Percentiles rank a stretch among this genome's conserved stretches.
These are phyloP conservation scores for Asterionellopsis glacialis DNA, from an alignment of 108 stramenopile species.

Conservation along the genomic window DNA sequence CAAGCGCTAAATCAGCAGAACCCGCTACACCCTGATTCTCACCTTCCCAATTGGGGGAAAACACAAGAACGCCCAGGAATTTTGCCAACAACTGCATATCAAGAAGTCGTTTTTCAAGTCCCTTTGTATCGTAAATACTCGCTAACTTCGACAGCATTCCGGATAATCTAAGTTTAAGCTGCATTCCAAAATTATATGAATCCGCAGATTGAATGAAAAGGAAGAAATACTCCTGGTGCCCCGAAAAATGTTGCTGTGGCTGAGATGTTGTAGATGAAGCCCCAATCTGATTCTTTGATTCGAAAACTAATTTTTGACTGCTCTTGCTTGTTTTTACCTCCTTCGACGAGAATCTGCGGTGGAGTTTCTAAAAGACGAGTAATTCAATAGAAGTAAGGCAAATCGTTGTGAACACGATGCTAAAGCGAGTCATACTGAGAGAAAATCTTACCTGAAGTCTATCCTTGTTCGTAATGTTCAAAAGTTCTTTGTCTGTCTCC, in stretches of 20 bases:
- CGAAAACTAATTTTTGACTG: slow-evolving; percentile 33
- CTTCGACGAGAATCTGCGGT: slow-evolving; percentile 60
- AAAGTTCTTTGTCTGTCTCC: slow-evolving; percentile 75
- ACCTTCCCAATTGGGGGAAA: slow-evolving; percentile 68
- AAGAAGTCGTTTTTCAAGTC: slow-evolving; percentile 30
- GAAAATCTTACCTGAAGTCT: slow-evolving; percentile 40
- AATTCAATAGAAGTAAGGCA: background rate
- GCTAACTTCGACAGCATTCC: slow-evolving; percentile 15
- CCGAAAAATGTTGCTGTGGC: slow-evolving; percentile 59
- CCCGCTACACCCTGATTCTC: background rate
- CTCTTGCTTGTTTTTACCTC: slow-evolving; percentile 29
- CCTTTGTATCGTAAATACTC: slow-evolving; percentile 24
- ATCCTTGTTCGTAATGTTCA: slow-evolving; percentile 59
- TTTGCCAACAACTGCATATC: slow-evolving; percentile 60
- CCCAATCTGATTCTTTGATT: slow-evolving; percentile 17
- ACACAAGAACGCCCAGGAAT: slow-evolving; percentile 71
- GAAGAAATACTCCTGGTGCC: slow-evolving; percentile 83
- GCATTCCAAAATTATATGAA: slow-evolving; percentile 57
- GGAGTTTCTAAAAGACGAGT: slow-evolving; percentile 45
- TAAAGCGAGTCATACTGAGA: background rate
- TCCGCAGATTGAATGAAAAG: slow-evolving; percentile 60
- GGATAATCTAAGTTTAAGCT: slow-evolving; percentile 29
- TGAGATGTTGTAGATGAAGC: slow-evolving; percentile 13
- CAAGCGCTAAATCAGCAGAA: slow-evolving; percentile 2
- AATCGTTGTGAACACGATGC: background rate